Evolutionary conservation across 306 rosid species (phyloP).

Genomic region (Citrullus mucosospermus): DNA sequence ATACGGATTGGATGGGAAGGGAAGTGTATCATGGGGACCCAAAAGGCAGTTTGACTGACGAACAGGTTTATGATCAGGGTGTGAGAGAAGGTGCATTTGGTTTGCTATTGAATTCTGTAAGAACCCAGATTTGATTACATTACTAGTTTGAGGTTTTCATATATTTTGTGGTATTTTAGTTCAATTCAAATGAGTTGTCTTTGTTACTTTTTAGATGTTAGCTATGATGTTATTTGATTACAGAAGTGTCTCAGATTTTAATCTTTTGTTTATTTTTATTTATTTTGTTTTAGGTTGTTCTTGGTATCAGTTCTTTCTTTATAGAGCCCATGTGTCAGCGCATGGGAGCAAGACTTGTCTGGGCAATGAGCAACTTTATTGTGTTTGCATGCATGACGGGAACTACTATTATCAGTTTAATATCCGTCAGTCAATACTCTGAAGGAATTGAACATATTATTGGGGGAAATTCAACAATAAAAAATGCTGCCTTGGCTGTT

Average conservation of each 20-base stretch:
- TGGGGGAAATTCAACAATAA: conserved; percentile 63
- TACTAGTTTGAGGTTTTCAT: conserved; percentile 2
- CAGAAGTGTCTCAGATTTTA: conserved; percentile 6
- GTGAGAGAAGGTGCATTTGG: conserved; percentile 99
- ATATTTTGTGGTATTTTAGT: background rate
- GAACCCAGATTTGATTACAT: conserved; percentile 45
- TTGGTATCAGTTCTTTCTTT: conserved; percentile 82
- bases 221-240: background rate
- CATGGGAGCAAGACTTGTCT: conserved; percentile 81
- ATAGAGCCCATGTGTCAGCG: conserved; percentile 91
- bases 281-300: conserved; percentile 55
- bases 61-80: conserved; percentile 63
- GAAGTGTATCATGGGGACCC: conserved; percentile 99
- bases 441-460: conserved; percentile 55
- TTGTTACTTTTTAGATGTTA: background rate
- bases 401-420: conserved; percentile 74
- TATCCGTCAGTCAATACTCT: conserved; percentile 45
- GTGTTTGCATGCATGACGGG: conserved; percentile 91
- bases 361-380: conserved; percentile 93
- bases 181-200: background rate
- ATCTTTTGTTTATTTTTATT: conserved; percentile 3
- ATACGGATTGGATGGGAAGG: conserved; percentile 99
- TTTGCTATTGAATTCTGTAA: conserved; percentile 99
- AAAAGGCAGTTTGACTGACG: conserved; percentile 46
- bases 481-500: conserved; percentile 67